Base-by-base conservation (phyloP, 352 stramenopile species). In the Phytopythium vexans region DNA sequence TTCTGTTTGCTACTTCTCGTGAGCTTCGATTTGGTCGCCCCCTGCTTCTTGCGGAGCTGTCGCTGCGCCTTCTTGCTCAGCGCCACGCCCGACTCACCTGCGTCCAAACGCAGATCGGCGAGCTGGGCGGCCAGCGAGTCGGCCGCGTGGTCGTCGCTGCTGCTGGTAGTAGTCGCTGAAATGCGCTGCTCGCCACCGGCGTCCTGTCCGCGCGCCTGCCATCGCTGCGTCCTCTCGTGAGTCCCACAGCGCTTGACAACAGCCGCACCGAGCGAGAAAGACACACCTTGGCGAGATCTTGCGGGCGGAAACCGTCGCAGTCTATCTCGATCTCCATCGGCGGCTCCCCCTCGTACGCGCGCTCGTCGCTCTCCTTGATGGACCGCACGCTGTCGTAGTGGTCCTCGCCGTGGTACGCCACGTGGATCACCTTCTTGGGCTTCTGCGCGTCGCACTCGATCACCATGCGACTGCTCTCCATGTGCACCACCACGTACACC, bases 361-460 rank as follows among this genome's bases (percentile, higher is more conserved):
- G 64, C 16, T 71, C 35, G 32, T 71, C 60, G 10, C 46, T 40
- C 34, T 90, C 77, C 11, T 61, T 65, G 6, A 88, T 50, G 15
- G 68, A 56, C 10, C 77, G 79, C 16, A 94, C 70, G 47, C 84
- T 94, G 63, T 94, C 84, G 56, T 91, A 92, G 65, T 94, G 84
- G 52, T 94, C 82, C 47, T 72, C 85, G 31, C 75, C 80, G 39
- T 88, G 79, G 48, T 88, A 90, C 11, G 75, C 74, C 33, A 86
- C 64, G 58, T 89, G 74, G 32, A 86, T 52, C 16, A 91, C 55
- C 11, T 61, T 58, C 37, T 48, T 72, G 12, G 82, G 77, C 21
- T 74, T 72, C 12, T 77, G 62, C 5, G 62, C 54, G 46, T 88
- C 82, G 60, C 82, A 92, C 56, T 90, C 78, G 54, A 92, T 90